A percentile compares a stretch with the other conserved stretches of the same genome.
Evolutionary conservation across 73 alveolate genomes (phyloP).

Genomic region (Stentor roeselii): DNA sequence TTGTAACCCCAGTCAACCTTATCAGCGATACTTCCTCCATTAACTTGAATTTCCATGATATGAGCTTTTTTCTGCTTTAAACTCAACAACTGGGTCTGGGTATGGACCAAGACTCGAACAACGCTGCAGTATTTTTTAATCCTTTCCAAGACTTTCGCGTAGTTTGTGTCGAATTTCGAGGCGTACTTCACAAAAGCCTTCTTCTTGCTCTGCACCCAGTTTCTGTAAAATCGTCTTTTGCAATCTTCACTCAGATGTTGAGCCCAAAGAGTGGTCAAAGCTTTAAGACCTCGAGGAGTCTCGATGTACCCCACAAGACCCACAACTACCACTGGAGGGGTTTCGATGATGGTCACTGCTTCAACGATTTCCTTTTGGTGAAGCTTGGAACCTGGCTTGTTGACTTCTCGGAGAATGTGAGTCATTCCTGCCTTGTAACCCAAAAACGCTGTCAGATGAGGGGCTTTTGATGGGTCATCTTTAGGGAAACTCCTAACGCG

Average conservation of each 20-base stretch:
- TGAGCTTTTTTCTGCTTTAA: constrained; percentile 98
- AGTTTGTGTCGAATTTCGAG: constrained; percentile 65
- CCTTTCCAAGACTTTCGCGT: constrained; percentile 72
- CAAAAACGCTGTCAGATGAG: constrained; percentile 98
- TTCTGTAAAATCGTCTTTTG: constrained; percentile 98
- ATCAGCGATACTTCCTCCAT: constrained; percentile 97
- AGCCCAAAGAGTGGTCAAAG: constrained; percentile 99
- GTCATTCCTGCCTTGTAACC: constrained; percentile 99
- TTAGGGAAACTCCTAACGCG: constrained; percentile 96
- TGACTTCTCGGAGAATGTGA: constrained; percentile 98
- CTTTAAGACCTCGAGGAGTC: constrained; percentile 99
- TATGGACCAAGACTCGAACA: constrained; percentile 98
- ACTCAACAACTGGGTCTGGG: constrained; percentile 93
- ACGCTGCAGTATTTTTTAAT: constrained; percentile 97
- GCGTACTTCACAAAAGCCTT: constrained; percentile 99
- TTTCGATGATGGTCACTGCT: constrained; percentile 98
- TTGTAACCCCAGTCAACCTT: constrained; percentile 92
- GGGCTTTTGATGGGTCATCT: constrained; percentile 87
- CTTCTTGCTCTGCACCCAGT: constrained; percentile 93
- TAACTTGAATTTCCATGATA: constrained; percentile 98
- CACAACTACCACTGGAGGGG: constrained; percentile 98
- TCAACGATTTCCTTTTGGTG: constrained; percentile 99
- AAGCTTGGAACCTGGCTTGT: constrained; percentile 97
- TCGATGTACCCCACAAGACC: constrained; percentile 99
- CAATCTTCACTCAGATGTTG: constrained; percentile 96